phyloP scores from a whole-genome alignment of 2,329 filamentous ascomycete genomes.

The Fusarium fujikuroi region DNA sequence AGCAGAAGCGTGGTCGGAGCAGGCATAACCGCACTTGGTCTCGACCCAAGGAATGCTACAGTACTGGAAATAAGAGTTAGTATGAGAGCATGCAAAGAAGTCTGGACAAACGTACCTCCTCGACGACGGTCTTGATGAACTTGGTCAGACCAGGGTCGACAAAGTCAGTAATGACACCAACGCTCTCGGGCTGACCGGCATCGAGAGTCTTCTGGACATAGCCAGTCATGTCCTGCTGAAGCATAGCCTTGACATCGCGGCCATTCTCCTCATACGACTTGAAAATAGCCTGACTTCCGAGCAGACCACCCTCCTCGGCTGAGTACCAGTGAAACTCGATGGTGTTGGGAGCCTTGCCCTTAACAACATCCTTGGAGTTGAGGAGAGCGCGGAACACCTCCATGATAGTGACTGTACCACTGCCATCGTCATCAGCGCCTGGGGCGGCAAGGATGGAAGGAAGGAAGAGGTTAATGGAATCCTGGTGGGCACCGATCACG shows the following conservation, averaged over 20 bases:
- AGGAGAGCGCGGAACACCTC: constrained; percentile 88
- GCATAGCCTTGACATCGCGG: constrained; percentile 90
- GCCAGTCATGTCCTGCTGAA: constrained; percentile 98
- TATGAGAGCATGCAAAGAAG: not conserved
- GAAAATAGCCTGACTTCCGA: constrained; percentile 93
- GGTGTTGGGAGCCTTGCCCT: constrained; percentile 82
- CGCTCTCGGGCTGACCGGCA: constrained; percentile 82
- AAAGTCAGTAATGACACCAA: constrained; percentile 93
- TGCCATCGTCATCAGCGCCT: constrained; percentile 95
- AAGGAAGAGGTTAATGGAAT: constrained; percentile 93
- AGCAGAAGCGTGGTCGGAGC: constrained; percentile 79
- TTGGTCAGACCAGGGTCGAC: constrained; percentile 84
- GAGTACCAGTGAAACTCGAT: constrained; percentile 98
- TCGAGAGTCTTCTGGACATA: constrained; percentile 86
- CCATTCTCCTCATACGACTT: constrained; percentile 77
- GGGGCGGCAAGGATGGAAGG: constrained; percentile 86
- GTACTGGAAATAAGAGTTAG: constrained; percentile 64
- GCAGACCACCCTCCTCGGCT: constrained; percentile 86
- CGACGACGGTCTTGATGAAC: constrained; percentile 91
- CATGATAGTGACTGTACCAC: constrained; percentile 92
- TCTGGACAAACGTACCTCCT: constrained; percentile 51
- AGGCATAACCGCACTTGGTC: constrained; percentile 90
- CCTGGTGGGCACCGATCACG: constrained; percentile 91
- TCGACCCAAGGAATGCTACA: constrained; percentile 88
- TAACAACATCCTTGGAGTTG: constrained; percentile 73